phyloP scores from a whole-genome alignment of 371 early-diverging fungal genomes.

The Mortierella sp. region DNA sequence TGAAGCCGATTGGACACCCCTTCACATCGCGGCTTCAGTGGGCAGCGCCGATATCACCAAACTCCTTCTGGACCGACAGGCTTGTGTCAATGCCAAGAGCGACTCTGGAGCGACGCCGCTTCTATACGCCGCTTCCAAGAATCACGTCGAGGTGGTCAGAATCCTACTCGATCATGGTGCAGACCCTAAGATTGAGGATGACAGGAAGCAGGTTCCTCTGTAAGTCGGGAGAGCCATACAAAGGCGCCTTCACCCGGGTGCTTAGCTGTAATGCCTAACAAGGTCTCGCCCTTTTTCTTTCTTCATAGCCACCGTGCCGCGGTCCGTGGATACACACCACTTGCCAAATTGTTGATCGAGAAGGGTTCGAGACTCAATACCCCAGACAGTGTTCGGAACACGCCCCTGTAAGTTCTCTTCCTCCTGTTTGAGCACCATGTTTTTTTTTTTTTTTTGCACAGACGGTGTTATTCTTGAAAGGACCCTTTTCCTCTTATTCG shows the following conservation, averaged over 20 bases:
- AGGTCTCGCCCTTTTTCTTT: neutral
- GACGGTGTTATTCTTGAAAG: neutral
- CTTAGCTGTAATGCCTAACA: neutral
- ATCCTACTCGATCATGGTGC: slow-evolving; percentile 58
- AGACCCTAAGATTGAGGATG: slow-evolving; percentile 57
- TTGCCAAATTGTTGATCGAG: slow-evolving; percentile 57
- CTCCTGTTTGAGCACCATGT: neutral
- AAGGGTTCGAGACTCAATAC: slow-evolving; percentile 60
- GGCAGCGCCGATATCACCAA: slow-evolving; percentile 59
- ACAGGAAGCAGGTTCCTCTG: slow-evolving; percentile 65
- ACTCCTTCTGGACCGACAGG: slow-evolving; percentile 57
- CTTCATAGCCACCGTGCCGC: slow-evolving; percentile 64
- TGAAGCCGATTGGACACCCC: slow-evolving; percentile 70
- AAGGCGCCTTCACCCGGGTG: neutral
- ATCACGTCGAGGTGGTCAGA: slow-evolving; percentile 59
- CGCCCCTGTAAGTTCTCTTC: slow-evolving; percentile 54
- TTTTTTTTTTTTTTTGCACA: neutral
- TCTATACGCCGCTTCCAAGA: slow-evolving; percentile 68
- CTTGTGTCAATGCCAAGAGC: slow-evolving; percentile 59
- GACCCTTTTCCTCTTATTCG: too few species aligned
- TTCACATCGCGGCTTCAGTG: slow-evolving; percentile 71
- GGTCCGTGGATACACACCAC: slow-evolving; percentile 57
- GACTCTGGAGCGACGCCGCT: slow-evolving; percentile 65
- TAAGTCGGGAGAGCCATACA: slow-evolving; percentile 32
- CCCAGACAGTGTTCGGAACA: slow-evolving; percentile 61